Conservation (phyloP, 192 early-diverging fungal species). For the Gigaspora rosea region DNA sequence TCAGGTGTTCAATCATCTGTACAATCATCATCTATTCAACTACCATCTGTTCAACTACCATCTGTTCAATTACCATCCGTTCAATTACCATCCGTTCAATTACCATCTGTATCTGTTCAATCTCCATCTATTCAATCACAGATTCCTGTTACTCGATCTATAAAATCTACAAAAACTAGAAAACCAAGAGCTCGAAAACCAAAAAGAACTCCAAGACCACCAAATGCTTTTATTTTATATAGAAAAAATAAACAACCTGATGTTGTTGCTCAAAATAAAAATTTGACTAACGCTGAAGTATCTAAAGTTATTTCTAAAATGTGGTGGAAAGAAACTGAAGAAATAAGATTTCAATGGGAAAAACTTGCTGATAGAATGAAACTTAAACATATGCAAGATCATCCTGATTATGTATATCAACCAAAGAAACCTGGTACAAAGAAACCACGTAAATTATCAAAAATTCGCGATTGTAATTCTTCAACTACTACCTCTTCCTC, state of each 20-base stretch:
- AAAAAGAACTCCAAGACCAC: constrained; percentile 32
- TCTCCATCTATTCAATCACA: too few species aligned
- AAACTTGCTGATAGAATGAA: constrained; percentile 31
- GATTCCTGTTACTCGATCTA: background rate
- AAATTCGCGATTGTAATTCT: background rate
- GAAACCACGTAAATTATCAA: background rate
- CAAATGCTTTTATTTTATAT: constrained; percentile 31
- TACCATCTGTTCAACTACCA: too few species aligned
- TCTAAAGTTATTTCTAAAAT: constrained; percentile 29
- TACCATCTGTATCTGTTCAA: too few species aligned
- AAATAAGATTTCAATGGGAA: constrained; percentile 30
- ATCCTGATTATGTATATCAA: constrained; percentile 29
- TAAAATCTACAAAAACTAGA: background rate
- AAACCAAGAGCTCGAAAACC: constrained; percentile 9
- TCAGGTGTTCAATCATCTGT: background rate
- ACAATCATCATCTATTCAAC: too few species aligned
- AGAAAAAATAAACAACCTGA: constrained; percentile 27
- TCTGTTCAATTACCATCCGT: too few species aligned
- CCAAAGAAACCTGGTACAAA: constrained; percentile 30
- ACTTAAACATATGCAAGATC: constrained; percentile 30
- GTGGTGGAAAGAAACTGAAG: constrained; percentile 31
- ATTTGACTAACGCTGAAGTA: constrained; percentile 30
- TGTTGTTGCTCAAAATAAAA: constrained; percentile 18
- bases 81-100: too few species aligned
- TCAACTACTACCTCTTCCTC: too few species aligned